A percentile compares a stretch with the other conserved stretches of the same genome.
Conservation (phyloP, 139 green algal genomes). For the Cymbomonas tetramitiformis region DNA sequence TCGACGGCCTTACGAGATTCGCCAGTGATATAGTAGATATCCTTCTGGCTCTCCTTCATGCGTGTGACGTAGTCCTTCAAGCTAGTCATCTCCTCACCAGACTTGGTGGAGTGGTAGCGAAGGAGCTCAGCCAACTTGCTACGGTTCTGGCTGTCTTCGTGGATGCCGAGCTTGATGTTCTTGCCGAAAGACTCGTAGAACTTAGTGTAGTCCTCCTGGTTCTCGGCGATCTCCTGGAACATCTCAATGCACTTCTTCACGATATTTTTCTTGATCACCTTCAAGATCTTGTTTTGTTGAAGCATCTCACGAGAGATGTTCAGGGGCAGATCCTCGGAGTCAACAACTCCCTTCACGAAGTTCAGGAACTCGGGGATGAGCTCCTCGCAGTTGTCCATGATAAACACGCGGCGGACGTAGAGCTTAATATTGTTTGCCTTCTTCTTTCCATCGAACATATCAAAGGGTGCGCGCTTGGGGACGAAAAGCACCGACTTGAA, state of each 20-base stretch:
- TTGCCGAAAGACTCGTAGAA: constrained; percentile 99
- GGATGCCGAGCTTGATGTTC: constrained; percentile 98
- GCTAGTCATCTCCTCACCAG: constrained; percentile 85
- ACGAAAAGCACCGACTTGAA: constrained; percentile 93
- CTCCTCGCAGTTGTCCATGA: constrained; percentile 99
- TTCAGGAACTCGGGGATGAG: constrained; percentile 86
- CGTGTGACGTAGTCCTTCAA: constrained; percentile 99
- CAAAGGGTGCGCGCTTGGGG: constrained; percentile 88
- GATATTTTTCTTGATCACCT: constrained; percentile 99
- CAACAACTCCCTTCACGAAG: constrained; percentile 96
- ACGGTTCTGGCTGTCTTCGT: constrained; percentile 89
- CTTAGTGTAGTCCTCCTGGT: constrained; percentile 99
- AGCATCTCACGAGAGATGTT: constrained; percentile 99
- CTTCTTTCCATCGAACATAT: constrained; percentile 94
- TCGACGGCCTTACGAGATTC: constrained; percentile 90
- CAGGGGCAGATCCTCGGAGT: constrained; percentile 93
- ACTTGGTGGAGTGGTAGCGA: constrained; percentile 88
- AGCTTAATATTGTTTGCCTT: constrained; percentile 98
- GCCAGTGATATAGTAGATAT: constrained; percentile 99
- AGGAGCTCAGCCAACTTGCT: constrained; percentile 94
- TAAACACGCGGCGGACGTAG: constrained; percentile 98
- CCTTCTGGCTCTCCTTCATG: constrained; percentile 95
- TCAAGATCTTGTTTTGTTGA: constrained; percentile 99
- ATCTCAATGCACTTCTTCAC: constrained; percentile 98
- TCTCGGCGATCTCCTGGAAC: constrained; percentile 92